Conservation (phyloP, 2,329 filamentous ascomycete species). For the Magnaporthales sp. region DNA sequence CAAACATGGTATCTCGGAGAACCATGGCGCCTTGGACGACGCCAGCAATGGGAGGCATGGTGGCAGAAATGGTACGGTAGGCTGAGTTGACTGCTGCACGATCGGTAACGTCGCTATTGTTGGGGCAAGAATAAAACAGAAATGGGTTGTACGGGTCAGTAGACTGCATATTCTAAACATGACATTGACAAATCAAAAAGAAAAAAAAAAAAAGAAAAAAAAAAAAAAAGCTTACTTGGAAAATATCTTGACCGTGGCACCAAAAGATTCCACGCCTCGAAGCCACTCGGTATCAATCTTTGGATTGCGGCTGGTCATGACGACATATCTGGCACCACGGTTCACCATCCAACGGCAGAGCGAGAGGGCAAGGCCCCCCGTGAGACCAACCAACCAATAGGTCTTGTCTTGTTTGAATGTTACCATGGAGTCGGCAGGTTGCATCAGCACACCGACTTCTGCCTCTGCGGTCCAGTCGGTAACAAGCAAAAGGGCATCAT, state of each 20-base stretch:
- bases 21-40: constrained; percentile 4
- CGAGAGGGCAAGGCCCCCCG: constrained; percentile 24
- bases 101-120: not conserved
- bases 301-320: constrained; percentile 1
- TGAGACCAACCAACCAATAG: constrained; percentile 25
- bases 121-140: not conserved
- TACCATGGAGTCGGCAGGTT: not conserved
- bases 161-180: not conserved
- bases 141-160: not conserved
- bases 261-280: not conserved
- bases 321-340: constrained; percentile 22
- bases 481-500: not conserved
- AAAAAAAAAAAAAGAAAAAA: not conserved
- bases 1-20: not conserved
- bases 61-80: not conserved
- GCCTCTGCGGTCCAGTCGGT: not conserved
- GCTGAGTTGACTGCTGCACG: not conserved
- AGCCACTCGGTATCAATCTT: not conserved
- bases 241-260: not conserved
- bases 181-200: too few relatives aligned
- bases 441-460: not conserved
- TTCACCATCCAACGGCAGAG: constrained; percentile 29
- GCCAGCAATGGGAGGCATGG: not conserved
- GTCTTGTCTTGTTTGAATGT: constrained; percentile 15
- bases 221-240: not conserved